Evolutionary conservation across 2,329 filamentous ascomycete genomes (phyloP), one percentile per base, ranked within the genome.

Genomic region (Colletotrichum costaricense): DNA sequence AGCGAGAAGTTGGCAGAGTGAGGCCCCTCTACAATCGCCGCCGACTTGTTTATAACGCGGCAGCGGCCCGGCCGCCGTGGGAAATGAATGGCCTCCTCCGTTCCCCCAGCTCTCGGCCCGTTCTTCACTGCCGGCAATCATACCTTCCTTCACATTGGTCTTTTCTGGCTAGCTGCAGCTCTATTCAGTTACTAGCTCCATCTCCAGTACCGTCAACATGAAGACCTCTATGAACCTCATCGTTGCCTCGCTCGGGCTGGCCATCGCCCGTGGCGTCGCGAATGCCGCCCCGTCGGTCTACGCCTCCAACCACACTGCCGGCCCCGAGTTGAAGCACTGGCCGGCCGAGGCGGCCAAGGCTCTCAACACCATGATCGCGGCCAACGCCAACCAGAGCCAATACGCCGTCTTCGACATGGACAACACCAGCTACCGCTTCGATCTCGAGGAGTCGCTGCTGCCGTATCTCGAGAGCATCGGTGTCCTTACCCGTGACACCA

Each of bases 341-440:
- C 83, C 83, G 6, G 63, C 75, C 5, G 74, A 77, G 7, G 83
- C 83, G 0, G 83, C 83, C 5, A 76, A 76, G 28, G 77, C 79
- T 3, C 78, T 85, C 60, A 78, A 82, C 68, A 75, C 75, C 42
- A 83, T 85, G 83, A 84, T 85, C 67, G 75, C 77, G 1, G 76
- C 76, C 65, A 84, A 85, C 67, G 82, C 82, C 26, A 78, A 84
- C 78, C 75, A 78, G 58, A 81, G 81, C 28, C 79, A 79, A 64
- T 85, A 83, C 57, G 83, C 83, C 14, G 79, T 82, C 28, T 85
- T 85, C 58, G 83, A 86, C 78, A 85, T 86, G 84, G 84, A 86
- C 79, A 86, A 86, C 77, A 86, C 84, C 3, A 82, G 81, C 74
- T 86, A 82, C 49, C 80, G 79, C 62, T 84, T 78, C 63, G 84